A percentile compares a stretch with the other conserved stretches of the same genome.
These are phyloP conservation scores for Citrus glauca DNA, from an alignment of 345 rosid genomes.

Conservation along the genomic window DNA sequence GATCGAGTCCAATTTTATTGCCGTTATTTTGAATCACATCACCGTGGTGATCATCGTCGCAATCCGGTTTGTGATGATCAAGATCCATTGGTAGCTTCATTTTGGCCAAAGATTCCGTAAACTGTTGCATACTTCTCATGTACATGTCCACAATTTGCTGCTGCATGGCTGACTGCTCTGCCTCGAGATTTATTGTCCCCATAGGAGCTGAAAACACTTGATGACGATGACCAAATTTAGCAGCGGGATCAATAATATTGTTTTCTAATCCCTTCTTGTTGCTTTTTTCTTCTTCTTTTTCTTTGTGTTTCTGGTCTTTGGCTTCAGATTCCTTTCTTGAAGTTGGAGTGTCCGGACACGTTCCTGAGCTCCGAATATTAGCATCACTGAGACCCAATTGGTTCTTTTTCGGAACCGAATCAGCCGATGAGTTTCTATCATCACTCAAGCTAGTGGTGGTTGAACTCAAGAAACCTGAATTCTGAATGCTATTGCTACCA, in stretches of 20 bases:
- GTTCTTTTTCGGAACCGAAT: conserved; percentile 49
- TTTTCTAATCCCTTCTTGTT: conserved; percentile 17
- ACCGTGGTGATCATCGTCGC: conserved; percentile 18
- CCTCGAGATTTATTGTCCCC: conserved; percentile 46
- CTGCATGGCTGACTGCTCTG: conserved; percentile 86
- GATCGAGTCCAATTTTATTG: conserved; percentile 25
- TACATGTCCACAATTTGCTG: conserved; percentile 94
- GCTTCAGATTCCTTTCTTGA: conserved; percentile 36
- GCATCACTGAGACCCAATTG: conserved; percentile 18
- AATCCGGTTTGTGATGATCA: conserved; percentile 31
- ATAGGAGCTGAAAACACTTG: conserved; percentile 38
- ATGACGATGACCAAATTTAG: conserved; percentile 10
- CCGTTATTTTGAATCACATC: conserved; percentile 39
- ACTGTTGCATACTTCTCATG: conserved; percentile 96
- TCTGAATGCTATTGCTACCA: conserved; percentile 43
- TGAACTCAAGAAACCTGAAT: conserved; percentile 57
- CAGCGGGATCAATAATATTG: not conserved
- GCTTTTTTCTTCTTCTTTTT: conserved; percentile 22
- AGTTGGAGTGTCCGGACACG: conserved; percentile 54
- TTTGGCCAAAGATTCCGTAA: conserved; percentile 80
- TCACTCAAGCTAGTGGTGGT: conserved; percentile 77
- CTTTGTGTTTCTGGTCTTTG: conserved; percentile 33
- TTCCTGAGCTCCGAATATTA: conserved; percentile 23
- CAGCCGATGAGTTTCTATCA: conserved; percentile 63
- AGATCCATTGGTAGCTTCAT: conserved; percentile 94